These are phyloP conservation scores for Aspergillus hortae DNA, from an alignment of 2,329 filamentous ascomycete species.

Conservation along the genomic window DNA sequence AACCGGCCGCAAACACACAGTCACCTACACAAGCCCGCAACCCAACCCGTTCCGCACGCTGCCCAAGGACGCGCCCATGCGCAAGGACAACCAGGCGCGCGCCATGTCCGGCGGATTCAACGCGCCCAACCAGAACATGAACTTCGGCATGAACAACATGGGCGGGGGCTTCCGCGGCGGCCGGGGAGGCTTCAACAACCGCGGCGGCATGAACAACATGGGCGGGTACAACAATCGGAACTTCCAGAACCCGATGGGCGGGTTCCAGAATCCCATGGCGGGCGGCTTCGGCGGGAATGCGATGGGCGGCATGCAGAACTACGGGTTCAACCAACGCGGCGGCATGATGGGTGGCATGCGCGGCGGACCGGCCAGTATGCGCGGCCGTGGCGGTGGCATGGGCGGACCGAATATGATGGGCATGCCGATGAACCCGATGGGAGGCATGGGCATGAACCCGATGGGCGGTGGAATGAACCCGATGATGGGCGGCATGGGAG, in stretches of 20 bases:
- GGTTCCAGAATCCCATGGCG: constrained; percentile 47
- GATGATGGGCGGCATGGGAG: constrained; percentile 50
- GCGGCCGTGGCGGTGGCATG: constrained; percentile 58
- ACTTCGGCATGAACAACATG: constrained; percentile 38
- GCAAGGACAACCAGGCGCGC: constrained; percentile 58
- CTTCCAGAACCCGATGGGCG: constrained; percentile 44
- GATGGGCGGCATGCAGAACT: constrained; percentile 52
- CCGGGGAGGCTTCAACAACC: constrained; percentile 41
- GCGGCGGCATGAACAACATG: constrained; percentile 33
- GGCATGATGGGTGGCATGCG: constrained; percentile 54
- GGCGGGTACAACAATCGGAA: constrained; percentile 51
- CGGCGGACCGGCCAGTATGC: constrained; percentile 56
- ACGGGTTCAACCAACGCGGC: constrained; percentile 51
- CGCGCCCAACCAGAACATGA: constrained; percentile 37
- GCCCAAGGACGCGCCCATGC: constrained; percentile 78
- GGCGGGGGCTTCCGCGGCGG: constrained; percentile 53
- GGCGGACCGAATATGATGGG: constrained; percentile 52
- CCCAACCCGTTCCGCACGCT: constrained; percentile 87
- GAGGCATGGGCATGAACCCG: constrained; percentile 51
- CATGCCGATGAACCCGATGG: constrained; percentile 54
- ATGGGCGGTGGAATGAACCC: constrained; percentile 58
- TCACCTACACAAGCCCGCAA: constrained; percentile 71
- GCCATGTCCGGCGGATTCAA: constrained; percentile 49
- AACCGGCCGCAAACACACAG: constrained; percentile 62
- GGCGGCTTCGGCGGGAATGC: constrained; percentile 40